Base-by-base conservation (phyloP, 2,329 filamentous ascomycete species). In the Apiospora hydei region DNA sequence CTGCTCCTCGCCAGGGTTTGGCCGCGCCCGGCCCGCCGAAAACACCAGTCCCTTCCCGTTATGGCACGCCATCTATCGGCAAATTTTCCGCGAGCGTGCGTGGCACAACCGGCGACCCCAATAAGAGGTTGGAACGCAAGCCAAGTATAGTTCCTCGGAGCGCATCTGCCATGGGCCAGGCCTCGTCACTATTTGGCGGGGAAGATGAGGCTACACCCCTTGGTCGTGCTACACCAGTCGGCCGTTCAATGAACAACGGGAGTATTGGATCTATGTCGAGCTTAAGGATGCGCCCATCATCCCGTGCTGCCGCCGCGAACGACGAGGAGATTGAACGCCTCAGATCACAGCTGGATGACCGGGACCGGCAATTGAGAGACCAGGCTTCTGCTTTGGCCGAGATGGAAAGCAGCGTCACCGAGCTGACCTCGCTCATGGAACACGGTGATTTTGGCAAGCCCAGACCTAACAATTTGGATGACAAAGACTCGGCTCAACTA, bases 291-390 rank as follows among this genome's bases (percentile, higher is more conserved):
- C 86, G 88, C 13, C 87, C 89, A 10, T 81, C 83, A 3, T 89
- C 88, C 4, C 85, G 88, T 53, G 84, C 85, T n/a, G 77, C 77
- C 51, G 81, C 83, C 51, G 80, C 78, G 46, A 85, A 91, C 73
- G 92, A 93, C 44, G 91, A 93, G 61, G 94, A 98, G 80, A 82
- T 97, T 10, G 91, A 93, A 76, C 88, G 90, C 44, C 85, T 99
- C 41, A 91, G 90, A 73, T 84, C 87, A 51, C 90, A 96, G 81
- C 87, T 98, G 26, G 91, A 95, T 75, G 95, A 98, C 74, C 91
- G 94, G 43, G 95, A 98, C 76, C 90, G 88, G 75, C 94, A 98
- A 80, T 85, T 99, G n/a, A 92, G 92, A 77, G 96, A 98, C 61
- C 96, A 99, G 81, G 91, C 94, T 2, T 85, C 90, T 5, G 94